Conservation (phyloP, 2,329 filamentous ascomycete genomes). For the Aspergillus ruber region DNA sequence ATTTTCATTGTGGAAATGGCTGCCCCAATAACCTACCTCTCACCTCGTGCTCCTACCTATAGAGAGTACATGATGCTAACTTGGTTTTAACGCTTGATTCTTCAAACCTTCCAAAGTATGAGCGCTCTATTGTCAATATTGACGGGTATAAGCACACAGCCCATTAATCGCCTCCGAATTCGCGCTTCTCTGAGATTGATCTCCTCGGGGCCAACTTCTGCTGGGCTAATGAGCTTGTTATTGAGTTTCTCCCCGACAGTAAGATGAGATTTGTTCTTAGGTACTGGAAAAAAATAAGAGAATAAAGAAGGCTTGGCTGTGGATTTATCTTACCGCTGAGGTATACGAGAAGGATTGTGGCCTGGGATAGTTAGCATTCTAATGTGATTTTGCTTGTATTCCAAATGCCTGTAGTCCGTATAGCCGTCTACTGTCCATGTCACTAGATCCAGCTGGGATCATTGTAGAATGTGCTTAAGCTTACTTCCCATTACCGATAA, state of each 20-base stretch:
- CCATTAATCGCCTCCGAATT: neutral
- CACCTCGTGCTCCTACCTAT: neutral
- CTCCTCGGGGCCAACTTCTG: neutral
- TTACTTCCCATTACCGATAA: too few relatives aligned
- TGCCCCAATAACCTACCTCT: neutral
- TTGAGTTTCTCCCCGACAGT: neutral
- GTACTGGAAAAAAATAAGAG: neutral
- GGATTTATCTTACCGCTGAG: neutral
- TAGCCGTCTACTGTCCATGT: too few relatives aligned
- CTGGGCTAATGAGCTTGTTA: neutral
- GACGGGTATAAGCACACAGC: neutral
- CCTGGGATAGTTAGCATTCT: neutral
- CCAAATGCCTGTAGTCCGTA: neutral
- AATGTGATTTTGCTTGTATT: neutral
- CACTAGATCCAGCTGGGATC: too few relatives aligned
- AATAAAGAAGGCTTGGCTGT: neutral
- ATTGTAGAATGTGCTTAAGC: too few relatives aligned
- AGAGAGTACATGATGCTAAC: neutral
- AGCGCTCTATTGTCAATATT: neutral
- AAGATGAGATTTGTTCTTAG: neutral
- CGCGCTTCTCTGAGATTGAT: neutral
- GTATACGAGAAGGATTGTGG: neutral
- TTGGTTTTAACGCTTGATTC: neutral
- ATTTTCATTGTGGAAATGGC: neutral
- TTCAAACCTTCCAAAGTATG: neutral